Conservation (phyloP, 2,329 filamentous ascomycete genomes). For the Byssothecium circinans region DNA sequence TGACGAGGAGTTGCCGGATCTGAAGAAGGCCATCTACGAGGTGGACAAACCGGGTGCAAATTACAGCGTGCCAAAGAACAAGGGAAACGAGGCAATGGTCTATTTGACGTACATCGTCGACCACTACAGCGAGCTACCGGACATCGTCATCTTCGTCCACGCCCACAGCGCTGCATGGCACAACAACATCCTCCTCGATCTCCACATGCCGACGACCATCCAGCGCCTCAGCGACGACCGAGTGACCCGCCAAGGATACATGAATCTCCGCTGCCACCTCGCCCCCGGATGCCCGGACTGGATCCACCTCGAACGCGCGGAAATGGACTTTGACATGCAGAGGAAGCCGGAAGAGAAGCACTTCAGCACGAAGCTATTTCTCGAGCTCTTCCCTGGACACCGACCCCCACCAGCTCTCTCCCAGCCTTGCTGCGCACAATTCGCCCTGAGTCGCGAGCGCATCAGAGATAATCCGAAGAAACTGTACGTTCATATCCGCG, state of each 20-base stretch:
- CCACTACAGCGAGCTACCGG: constrained; percentile 36
- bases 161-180: constrained; percentile 42
- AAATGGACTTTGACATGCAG: constrained; percentile 32
- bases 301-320: constrained; percentile 44
- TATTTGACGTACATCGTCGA: constrained; percentile 44
- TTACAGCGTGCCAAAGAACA: constrained; percentile 44
- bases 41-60: constrained; percentile 38
- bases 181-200: constrained; percentile 51
- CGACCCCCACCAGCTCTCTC: constrained; percentile 48
- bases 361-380: constrained; percentile 40
- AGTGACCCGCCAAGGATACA: constrained; percentile 50
- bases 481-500: constrained; percentile 50
- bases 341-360: constrained; percentile 36
- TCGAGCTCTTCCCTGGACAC: constrained; percentile 45
- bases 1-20: constrained; percentile 17
- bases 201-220: constrained; percentile 48
- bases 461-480: constrained; percentile 45
- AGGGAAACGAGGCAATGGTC: constrained; percentile 49
- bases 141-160: constrained; percentile 38
- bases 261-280: constrained; percentile 54
- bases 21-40: constrained; percentile 38
- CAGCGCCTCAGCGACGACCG: constrained; percentile 47
- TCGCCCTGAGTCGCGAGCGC: constrained; percentile 49
- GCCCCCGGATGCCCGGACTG: constrained; percentile 51
- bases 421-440: constrained; percentile 55